Percentiles rank a stretch among this genome's conserved stretches.
Conservation (phyloP, 495 filamentous ascomycete species). For the Penicillium nucicola region DNA sequence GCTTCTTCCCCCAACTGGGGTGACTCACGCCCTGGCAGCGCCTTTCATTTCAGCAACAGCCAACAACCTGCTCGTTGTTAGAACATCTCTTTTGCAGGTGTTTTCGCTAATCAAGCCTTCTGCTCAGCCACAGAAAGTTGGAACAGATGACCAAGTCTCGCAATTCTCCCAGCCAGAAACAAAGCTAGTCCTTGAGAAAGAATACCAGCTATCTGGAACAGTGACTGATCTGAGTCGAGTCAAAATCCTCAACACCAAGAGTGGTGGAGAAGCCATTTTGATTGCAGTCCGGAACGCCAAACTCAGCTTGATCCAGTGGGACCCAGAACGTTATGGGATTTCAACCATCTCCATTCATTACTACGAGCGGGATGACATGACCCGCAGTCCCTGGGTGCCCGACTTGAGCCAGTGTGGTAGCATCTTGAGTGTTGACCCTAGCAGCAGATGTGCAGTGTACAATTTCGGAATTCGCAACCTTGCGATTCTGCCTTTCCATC, state of each 20-base stretch:
- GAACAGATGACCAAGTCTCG: conserved; percentile 43
- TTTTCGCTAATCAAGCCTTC: conserved; percentile 50
- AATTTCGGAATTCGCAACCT: conserved; percentile 87
- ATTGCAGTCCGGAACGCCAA: conserved; percentile 86
- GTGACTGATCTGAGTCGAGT: conserved; percentile 78
- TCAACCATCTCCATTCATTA: conserved; percentile 93
- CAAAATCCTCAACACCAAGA: conserved; percentile 62
- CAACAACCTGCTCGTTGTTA: conserved; percentile 82
- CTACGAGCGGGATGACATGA: conserved; percentile 90
- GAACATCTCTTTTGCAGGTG: conserved; percentile 87
- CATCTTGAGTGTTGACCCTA: conserved; percentile 83
- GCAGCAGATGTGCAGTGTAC: conserved; percentile 86
- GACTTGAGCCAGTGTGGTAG: conserved; percentile 67
- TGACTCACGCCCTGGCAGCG: conserved; percentile 80
- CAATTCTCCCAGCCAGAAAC: conserved; percentile 39
- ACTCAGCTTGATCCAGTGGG: conserved; percentile 91
- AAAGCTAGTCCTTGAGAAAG: conserved; percentile 81
- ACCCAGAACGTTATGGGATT: conserved; percentile 71
- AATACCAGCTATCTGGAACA: conserved; percentile 78
- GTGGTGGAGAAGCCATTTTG: conserved; percentile 83
- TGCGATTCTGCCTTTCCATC: conserved; percentile 90
- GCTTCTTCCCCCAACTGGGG: conserved; percentile 85
- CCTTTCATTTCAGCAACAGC: conserved; percentile 72
- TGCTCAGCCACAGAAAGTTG: conserved; percentile 40
- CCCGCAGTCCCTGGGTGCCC: conserved; percentile 69